Base-by-base conservation (phyloP, 139 green algal species). In the Asterochloris sp. region DNA sequence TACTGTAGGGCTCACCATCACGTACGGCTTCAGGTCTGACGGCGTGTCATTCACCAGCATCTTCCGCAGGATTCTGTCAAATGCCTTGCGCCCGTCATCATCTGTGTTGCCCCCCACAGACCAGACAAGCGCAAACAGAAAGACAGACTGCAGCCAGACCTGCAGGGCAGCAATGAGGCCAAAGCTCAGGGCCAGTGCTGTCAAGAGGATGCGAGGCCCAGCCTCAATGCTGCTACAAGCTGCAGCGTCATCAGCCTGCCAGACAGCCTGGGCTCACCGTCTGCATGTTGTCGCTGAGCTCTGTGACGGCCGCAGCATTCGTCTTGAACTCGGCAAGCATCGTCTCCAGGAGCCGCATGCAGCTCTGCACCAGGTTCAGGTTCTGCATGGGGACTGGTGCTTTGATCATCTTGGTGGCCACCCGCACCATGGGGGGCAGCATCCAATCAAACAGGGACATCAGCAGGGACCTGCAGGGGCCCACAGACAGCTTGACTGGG, bases 51-150 rank as follows among this genome's bases (percentile, higher is more conserved):
- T 83, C 23, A 78, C 74, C 21, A 95, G 82, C 82, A 97, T 84
- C 82, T 86, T 80, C 54, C 73, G 29, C 61, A 95, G 82, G 76
- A 93, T 91, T 13, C 69, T 62, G 78, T 95, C 84, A 78, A 95
- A 94, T 78, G 88, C 86, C 10, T 26, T 69, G 23, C 92, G 85
- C 15, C 83, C 87, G 12, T 90, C 89, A 26, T 67, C 83, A 79
- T 92, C 88, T 12, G 85, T 87, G 13, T 89, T 95, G 77, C 78
- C 86, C 17, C 92, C 92, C 9, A 89, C 82, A 23, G 83, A 88
- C 92, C 92, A 95, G 8, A 93, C 85, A 54, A 93, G 29, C 15
- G 89, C 76, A 79, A 95, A 95, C 63, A 95, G 80, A 84, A 94
- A 81, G 61, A 81, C n/a, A 68, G 76, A 80, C 24, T 80, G 76